These are phyloP conservation scores for Oryza coarctata DNA, from an alignment of 176 grass and related monocot genomes.

Conservation along the genomic window DNA sequence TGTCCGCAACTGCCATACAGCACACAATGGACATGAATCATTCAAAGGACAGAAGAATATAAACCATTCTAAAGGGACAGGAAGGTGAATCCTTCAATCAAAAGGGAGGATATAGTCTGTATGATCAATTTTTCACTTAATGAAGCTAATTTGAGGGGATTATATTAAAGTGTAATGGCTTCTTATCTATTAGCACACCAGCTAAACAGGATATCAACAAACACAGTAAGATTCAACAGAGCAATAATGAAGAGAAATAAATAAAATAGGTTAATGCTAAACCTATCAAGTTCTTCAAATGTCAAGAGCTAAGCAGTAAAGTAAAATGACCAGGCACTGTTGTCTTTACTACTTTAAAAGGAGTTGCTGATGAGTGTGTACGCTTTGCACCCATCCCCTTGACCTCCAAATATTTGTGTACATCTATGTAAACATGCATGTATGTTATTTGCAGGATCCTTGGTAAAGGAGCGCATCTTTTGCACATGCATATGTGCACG, in stretches of 20 bases:
- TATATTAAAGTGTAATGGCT: background rate
- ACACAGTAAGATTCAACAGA: background rate
- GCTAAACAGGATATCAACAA: constrained; percentile 8
- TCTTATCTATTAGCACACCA: background rate
- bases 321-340: background rate
- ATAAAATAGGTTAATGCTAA: background rate
- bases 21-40: constrained; percentile 28
- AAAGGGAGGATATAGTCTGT: background rate
- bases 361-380: background rate
- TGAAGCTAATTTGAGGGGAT: constrained; percentile 11
- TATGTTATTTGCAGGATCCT: background rate
- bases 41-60: background rate
- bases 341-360: too few species aligned
- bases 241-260: constrained; percentile 9
- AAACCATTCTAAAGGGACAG: background rate
- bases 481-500: background rate
- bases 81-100: background rate
- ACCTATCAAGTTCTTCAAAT: background rate
- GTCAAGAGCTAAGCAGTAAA: background rate
- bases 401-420: background rate
- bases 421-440: background rate
- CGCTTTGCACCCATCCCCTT: background rate
- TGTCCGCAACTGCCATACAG: constrained; percentile 60
- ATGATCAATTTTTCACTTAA: background rate
- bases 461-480: background rate